Percentiles rank a stretch among this genome's conserved stretches.
Evolutionary conservation across 1,284 basidiomycete genomes (phyloP).

Genomic region (Trichosporon faecale): DNA sequence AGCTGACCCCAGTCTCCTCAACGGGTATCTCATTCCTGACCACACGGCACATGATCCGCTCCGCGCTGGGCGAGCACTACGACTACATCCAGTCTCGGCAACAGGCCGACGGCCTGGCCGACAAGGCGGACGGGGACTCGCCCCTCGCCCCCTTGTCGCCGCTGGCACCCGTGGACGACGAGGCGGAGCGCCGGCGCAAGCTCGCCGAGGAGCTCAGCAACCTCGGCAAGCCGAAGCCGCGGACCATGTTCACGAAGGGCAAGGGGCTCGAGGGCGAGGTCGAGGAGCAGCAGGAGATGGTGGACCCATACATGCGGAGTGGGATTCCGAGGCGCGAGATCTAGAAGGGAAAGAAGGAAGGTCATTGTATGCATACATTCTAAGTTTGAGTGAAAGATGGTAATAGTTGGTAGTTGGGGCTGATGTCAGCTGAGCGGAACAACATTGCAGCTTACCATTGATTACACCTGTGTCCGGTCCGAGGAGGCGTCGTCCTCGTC

Average conservation of each 20-base stretch:
- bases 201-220: conserved; percentile 16
- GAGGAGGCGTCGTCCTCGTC: conserved; percentile 1
- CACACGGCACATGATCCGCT: conserved; percentile 26
- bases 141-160: not conserved
- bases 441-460: no score
- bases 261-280: conserved; percentile 35
- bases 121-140: not conserved
- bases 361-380: not conserved
- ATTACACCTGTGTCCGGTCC: conserved; percentile 10
- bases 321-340: conserved; percentile 30
- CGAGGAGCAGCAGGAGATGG: conserved; percentile 39
- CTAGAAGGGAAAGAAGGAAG: not conserved
- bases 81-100: not conserved
- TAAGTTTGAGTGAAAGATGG: not conserved
- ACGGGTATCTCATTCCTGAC: conserved; percentile 33
- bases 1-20: conserved; percentile 28
- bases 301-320: conserved; percentile 36
- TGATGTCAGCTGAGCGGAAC: not conserved
- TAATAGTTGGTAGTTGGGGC: not conserved
- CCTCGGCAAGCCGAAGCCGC: conserved; percentile 22
- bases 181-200: conserved; percentile 5
- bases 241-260: conserved; percentile 34
- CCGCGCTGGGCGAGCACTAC: conserved; percentile 23
- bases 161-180: not conserved
- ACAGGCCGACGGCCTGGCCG: conserved; percentile 7